Conservation (phyloP, 257 asterid genomes). For the Jacaranda copaia region DNA sequence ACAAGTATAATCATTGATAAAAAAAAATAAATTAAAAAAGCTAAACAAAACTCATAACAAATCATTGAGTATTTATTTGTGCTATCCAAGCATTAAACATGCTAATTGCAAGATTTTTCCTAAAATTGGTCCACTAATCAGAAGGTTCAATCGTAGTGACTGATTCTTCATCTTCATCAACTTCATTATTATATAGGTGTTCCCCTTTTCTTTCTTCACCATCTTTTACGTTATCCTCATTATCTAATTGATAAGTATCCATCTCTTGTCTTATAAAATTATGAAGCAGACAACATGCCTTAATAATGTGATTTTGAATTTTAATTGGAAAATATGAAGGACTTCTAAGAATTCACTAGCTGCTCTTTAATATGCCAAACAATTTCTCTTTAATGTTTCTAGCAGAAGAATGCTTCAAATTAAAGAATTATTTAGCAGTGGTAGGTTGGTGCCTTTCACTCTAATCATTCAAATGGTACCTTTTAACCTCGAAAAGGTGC, state of each 20-base stretch:
- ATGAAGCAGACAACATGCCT: neutral
- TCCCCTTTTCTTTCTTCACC: neutral
- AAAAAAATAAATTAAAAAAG: too few relatives aligned
- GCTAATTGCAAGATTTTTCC: neutral
- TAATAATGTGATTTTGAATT: neutral
- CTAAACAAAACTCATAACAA: neutral
- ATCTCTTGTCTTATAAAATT: neutral
- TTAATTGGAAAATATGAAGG: neutral
- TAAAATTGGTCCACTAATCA: neutral
- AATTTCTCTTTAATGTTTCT: neutral
- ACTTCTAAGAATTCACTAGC: neutral
- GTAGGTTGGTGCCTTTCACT: neutral
- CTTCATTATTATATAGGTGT: neutral
- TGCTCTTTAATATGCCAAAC: neutral
- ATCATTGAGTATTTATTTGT: neutral
- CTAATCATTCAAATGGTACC: slow-evolving; percentile 23
- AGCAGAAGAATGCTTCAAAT: neutral
- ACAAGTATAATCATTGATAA: too few relatives aligned
- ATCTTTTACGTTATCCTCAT: neutral
- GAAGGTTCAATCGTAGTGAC: neutral
- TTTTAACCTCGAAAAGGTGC: slow-evolving; percentile 20
- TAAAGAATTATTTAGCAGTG: neutral
- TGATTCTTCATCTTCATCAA: neutral
- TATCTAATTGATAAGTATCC: too few relatives aligned
- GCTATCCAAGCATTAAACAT: too few relatives aligned